Base-by-base conservation (phyloP, 2,329 filamentous ascomycete species). In the Alternaria alternata region DNA sequence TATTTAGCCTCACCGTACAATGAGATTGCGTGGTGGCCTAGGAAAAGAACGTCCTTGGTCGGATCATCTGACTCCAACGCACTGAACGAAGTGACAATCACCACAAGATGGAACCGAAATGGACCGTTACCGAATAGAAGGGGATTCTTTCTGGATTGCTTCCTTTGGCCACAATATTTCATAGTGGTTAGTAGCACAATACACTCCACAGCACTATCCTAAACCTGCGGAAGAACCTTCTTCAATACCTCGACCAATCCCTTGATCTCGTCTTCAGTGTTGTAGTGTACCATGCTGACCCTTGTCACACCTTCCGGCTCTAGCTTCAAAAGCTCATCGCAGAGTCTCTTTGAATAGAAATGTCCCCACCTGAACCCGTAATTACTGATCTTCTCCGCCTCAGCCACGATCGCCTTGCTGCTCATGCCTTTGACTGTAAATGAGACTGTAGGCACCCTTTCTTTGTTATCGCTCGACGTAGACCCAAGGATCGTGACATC, bases 251-350 rank as follows among this genome's bases (percentile, higher is more conserved):
- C 79, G 20, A 88, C 81, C 56, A 88, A 81, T 8, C 74, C 79
- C 46, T 80, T 77, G 3, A 89, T 80, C 71, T 90, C 88, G 3
- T 87, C 84, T 66, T 86, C 86, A 3, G 88, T 91, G 68, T 92
- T 92, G 71, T 92, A 92, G 76, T 92, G 89, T 55, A 90, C 84
- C 81, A 91, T 82, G 68, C 88, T 91, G n/a, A 91, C 87, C 63
- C 90, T 83, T 5, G 90, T 83, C 8, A 92, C 85, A 0, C 89
- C 90, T 65, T 91, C 84, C 8, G 84, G 81, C 0, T 81, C 83
- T 51, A 91, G 76, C 0, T 82, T 82, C 38, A 92, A 71, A 0
- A 91, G 79, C 2, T 89, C 86, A 59, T 86, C 80, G 12, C 86
- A 81, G 64, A 92, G 72, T 16, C 89, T 80, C 67, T 89, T 86